Conservation (phyloP, 495 filamentous ascomycete species). For the Pyrenula massariospora region DNA sequence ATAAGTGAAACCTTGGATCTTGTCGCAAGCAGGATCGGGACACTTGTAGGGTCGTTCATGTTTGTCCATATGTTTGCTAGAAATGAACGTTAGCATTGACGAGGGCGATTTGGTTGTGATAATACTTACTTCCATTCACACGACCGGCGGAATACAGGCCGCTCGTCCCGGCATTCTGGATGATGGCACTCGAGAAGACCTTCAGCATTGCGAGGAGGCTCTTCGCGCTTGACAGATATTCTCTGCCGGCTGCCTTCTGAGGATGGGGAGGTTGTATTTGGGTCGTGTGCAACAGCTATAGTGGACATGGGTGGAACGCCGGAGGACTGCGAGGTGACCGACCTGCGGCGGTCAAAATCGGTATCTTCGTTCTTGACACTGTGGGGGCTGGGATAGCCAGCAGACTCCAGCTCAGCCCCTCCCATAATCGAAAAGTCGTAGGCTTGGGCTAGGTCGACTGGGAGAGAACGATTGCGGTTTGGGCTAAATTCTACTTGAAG, state of each 20-base stretch:
- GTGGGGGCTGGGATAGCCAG: neutral
- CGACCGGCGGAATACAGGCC: constrained; percentile 59
- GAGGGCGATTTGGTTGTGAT: constrained; percentile 8
- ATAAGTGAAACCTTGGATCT: constrained; percentile 88
- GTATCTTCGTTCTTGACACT: neutral
- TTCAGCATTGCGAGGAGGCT: constrained; percentile 52
- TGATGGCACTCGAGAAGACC: constrained; percentile 61
- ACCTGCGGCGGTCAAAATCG: neutral
- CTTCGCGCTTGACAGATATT: constrained; percentile 35
- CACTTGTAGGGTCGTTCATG: constrained; percentile 88
- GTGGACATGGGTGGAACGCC: constrained; percentile 25
- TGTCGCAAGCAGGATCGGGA: constrained; percentile 62
- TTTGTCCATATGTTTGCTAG: constrained; percentile 93
- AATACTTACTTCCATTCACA: constrained; percentile 84
- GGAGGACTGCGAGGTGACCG: constrained; percentile 1
- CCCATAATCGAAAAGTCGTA: neutral
- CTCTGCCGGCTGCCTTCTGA: constrained; percentile 31
- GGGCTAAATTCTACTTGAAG: neutral
- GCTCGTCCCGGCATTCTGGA: constrained; percentile 40
- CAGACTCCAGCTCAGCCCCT: neutral
- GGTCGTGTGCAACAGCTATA: constrained; percentile 27
- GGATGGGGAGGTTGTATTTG: constrained; percentile 22
- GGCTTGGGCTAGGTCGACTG: neutral
- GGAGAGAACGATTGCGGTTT: neutral
- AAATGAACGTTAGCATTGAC: constrained; percentile 7